These are phyloP conservation scores for Anthostomella pinea DNA, from an alignment of 2,329 filamentous ascomycete genomes.

Conservation along the genomic window DNA sequence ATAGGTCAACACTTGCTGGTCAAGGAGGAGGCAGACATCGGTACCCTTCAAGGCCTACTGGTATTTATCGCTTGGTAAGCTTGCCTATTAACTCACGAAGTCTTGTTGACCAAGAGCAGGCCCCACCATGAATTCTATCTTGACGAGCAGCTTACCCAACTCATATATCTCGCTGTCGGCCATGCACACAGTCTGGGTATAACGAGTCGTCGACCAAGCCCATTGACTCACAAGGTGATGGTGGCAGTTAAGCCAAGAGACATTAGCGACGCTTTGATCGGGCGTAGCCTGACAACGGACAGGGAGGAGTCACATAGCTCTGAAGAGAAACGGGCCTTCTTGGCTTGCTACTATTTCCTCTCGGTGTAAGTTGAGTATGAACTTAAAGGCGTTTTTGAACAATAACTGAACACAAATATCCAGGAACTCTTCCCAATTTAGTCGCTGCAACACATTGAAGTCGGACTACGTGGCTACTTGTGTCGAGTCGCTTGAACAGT, in stretches of 20 bases:
- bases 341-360: constrained; percentile 40
- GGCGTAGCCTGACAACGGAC: constrained; percentile 10
- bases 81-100: neutral
- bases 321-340: constrained; percentile 38
- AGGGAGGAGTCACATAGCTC: constrained; percentile 27
- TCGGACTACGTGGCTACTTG: constrained; percentile 34
- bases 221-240: constrained; percentile 12
- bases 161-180: constrained; percentile 40
- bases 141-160: constrained; percentile 35
- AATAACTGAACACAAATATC: neutral
- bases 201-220: constrained; percentile 23
- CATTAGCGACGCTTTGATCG: constrained; percentile 12
- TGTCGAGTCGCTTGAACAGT: constrained; percentile 28
- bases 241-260: constrained; percentile 13
- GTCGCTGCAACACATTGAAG: constrained; percentile 31
- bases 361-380: constrained; percentile 33
- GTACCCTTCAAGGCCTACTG: constrained; percentile 46
- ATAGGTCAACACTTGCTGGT: constrained; percentile 41
- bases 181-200: constrained; percentile 41
- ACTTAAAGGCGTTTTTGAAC: too few species aligned
- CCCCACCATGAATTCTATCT: constrained; percentile 34
- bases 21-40: constrained; percentile 39
- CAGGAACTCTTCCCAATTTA: constrained; percentile 38
- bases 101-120: constrained; percentile 23
- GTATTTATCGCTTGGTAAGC: constrained; percentile 45